Conservation (phyloP, 352 stramenopile genomes). For the Pythium phragmiticola region DNA sequence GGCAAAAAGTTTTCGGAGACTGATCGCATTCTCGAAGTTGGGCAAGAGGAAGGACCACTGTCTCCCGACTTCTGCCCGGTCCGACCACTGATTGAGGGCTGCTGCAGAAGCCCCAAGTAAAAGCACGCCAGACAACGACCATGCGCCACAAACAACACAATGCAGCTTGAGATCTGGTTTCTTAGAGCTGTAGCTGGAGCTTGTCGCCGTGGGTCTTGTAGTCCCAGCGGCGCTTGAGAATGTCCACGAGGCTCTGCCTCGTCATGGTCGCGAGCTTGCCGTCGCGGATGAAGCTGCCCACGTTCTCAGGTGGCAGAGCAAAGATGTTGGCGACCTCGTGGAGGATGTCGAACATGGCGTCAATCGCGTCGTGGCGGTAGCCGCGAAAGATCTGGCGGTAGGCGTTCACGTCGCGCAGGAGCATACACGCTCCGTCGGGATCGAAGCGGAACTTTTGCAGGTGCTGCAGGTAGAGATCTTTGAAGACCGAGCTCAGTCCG, state of each 20-base stretch:
- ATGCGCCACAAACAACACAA: too few relatives aligned
- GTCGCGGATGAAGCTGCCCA: conserved; percentile 76
- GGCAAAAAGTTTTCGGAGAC: too few relatives aligned
- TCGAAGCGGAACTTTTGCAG: conserved; percentile 79
- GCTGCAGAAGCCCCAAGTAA: too few relatives aligned
- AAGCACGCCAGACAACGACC: too few relatives aligned
- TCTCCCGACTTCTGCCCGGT: too few relatives aligned
- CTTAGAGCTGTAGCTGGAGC: conserved; percentile 48
- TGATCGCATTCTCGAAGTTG: too few relatives aligned
- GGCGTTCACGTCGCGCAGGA: conserved; percentile 76
- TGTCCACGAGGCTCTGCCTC: conserved; percentile 54
- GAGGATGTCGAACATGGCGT: conserved; percentile 74
- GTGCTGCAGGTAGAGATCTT: conserved; percentile 74
- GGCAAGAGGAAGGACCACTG: too few relatives aligned
- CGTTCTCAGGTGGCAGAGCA: conserved; percentile 68
- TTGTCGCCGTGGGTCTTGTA: conserved; percentile 83
- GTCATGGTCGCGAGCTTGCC: conserved; percentile 64
- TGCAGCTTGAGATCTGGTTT: neutral
- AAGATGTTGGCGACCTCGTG: conserved; percentile 83
- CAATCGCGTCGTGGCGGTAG: conserved; percentile 41
- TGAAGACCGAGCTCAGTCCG: conserved; percentile 53
- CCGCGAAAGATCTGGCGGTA: conserved; percentile 68
- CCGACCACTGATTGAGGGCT: too few relatives aligned
- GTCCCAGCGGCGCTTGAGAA: conserved; percentile 79
- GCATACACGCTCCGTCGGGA: conserved; percentile 75